Conservation (phyloP, 1,284 basidiomycete genomes). For the Moesziomyces antarcticus region DNA sequence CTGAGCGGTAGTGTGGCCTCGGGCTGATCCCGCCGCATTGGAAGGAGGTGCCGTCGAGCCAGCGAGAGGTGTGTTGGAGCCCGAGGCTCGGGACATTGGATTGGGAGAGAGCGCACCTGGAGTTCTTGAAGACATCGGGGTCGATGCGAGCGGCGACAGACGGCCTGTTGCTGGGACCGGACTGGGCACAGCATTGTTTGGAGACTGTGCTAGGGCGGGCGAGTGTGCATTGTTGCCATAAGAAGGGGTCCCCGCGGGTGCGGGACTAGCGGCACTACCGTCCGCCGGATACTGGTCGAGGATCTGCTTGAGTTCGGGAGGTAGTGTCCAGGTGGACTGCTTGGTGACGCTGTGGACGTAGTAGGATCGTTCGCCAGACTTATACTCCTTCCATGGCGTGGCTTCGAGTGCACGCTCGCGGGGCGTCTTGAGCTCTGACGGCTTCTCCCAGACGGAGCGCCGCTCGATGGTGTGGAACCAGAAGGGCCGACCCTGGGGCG, state of each 20-base stretch:
- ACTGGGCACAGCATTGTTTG: slow-evolving; percentile 8
- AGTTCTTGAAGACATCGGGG: neutral
- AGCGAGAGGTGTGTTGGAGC: slow-evolving; percentile 23
- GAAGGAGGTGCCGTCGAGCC: slow-evolving; percentile 7
- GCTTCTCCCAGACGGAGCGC: slow-evolving; percentile 66
- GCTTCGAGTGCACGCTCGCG: slow-evolving; percentile 62
- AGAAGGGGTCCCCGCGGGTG: slow-evolving; percentile 9
- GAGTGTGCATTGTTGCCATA: slow-evolving; percentile 11
- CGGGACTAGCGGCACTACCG: slow-evolving; percentile 1
- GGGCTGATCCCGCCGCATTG: neutral
- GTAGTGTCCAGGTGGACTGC: slow-evolving; percentile 63
- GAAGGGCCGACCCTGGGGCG: slow-evolving; percentile 60
- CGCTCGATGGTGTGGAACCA: slow-evolving; percentile 64
- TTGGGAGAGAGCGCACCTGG: slow-evolving; percentile 11
- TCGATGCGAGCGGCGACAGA: slow-evolving; percentile 8
- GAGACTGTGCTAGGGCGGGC: slow-evolving; percentile 10
- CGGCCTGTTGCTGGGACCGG: slow-evolving; percentile 7
- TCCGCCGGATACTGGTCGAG: slow-evolving; percentile 51
- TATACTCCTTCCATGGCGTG: slow-evolving; percentile 67
- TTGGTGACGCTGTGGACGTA: slow-evolving; percentile 66
- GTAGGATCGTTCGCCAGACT: slow-evolving; percentile 63
- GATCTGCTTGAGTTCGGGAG: slow-evolving; percentile 59
- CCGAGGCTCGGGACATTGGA: slow-evolving; percentile 8
- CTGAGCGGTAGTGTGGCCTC: slow-evolving; percentile 3
- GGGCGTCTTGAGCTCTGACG: slow-evolving; percentile 62